A percentile compares a stretch with the other conserved stretches of the same genome.
Evolutionary conservation across 2,329 filamentous ascomycete species (phyloP).

Genomic region (Albophoma yamanashiensis): DNA sequence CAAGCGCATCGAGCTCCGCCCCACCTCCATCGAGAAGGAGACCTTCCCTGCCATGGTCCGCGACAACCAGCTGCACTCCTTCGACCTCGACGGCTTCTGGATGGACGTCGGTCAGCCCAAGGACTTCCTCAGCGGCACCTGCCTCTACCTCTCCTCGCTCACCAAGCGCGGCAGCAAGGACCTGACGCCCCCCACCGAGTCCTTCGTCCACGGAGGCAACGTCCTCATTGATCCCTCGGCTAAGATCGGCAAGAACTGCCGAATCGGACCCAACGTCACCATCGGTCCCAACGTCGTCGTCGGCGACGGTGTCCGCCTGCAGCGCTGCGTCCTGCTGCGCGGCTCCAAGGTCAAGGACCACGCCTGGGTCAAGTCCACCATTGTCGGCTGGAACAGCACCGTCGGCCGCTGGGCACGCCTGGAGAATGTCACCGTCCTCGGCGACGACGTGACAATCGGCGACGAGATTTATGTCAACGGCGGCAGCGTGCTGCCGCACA

Average conservation of each 20-base stretch:
- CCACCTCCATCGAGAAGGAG: constrained; percentile 97
- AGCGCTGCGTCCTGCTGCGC: constrained; percentile 81
- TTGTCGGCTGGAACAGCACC: constrained; percentile 96
- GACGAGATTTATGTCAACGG: constrained; percentile 99
- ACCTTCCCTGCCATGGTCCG: constrained; percentile 91
- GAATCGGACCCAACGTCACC: constrained; percentile 93
- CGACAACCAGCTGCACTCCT: constrained; percentile 87
- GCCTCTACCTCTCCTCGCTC: constrained; percentile 87
- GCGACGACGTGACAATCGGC: constrained; percentile 94
- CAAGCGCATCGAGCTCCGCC: constrained; percentile 84
- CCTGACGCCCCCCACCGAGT: constrained; percentile 61
- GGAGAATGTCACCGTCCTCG: constrained; percentile 96
- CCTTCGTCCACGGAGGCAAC: constrained; percentile 86
- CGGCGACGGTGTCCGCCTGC: constrained; percentile 86
- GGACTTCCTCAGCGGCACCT: constrained; percentile 93
- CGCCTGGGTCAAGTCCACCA: constrained; percentile 97
- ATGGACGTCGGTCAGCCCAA: constrained; percentile 99
- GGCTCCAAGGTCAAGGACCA: constrained; percentile 97
- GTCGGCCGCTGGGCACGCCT: constrained; percentile 93
- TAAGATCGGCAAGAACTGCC: constrained; percentile 97
- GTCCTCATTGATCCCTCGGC: constrained; percentile 89
- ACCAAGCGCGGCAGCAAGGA: constrained; percentile 83
- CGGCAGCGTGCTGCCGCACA: constrained; percentile 89
- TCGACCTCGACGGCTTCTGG: constrained; percentile 96
- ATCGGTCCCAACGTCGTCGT: constrained; percentile 89